A percentile compares a stretch with the other conserved stretches of the same genome.
Evolutionary conservation across 2,329 filamentous ascomycete genomes (phyloP).

Genomic region (Hypoxylon sp.): DNA sequence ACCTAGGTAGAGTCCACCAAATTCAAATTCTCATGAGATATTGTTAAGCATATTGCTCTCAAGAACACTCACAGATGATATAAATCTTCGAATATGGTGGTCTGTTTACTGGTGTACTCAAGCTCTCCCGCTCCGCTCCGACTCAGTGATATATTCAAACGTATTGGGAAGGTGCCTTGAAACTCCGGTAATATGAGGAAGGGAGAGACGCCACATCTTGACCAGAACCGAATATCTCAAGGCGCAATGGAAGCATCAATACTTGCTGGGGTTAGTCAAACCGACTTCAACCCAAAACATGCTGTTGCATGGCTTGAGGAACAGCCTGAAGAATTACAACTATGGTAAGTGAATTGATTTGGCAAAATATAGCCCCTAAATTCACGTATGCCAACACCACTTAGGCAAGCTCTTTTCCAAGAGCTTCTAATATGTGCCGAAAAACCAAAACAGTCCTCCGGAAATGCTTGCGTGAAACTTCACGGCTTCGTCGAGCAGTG

Average conservation of each 20-base stretch:
- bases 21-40: conserved; percentile 19
- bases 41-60: not conserved
- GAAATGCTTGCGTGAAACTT: conserved; percentile 71
- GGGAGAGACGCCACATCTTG: conserved; percentile 2
- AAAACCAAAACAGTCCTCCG: conserved; percentile 69
- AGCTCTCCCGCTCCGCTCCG: conserved; percentile 1
- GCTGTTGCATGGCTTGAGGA: conserved; percentile 53
- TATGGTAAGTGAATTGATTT: conserved; percentile 47
- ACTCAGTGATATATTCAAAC: conserved; percentile 25
- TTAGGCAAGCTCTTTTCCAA: conserved; percentile 61
- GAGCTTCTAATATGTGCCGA: conserved; percentile 65
- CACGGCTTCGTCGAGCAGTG: conserved; percentile 75
- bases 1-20: conserved; percentile 6
- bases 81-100: conserved; percentile 10
- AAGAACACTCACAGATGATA: not conserved
- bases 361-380: not conserved
- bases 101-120: not conserved
- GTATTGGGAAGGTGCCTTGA: conserved; percentile 13
- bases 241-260: conserved; percentile 40
- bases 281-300: conserved; percentile 54
- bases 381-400: conserved; percentile 36
- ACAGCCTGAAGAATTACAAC: conserved; percentile 48
- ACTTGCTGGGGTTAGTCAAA: conserved; percentile 46
- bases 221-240: not conserved
- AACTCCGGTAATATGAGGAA: conserved; percentile 17